A percentile compares a stretch with the other conserved stretches of the same genome.
Evolutionary conservation across 2,329 filamentous ascomycete species (phyloP).

Genomic region (Monilinia fructicola): DNA sequence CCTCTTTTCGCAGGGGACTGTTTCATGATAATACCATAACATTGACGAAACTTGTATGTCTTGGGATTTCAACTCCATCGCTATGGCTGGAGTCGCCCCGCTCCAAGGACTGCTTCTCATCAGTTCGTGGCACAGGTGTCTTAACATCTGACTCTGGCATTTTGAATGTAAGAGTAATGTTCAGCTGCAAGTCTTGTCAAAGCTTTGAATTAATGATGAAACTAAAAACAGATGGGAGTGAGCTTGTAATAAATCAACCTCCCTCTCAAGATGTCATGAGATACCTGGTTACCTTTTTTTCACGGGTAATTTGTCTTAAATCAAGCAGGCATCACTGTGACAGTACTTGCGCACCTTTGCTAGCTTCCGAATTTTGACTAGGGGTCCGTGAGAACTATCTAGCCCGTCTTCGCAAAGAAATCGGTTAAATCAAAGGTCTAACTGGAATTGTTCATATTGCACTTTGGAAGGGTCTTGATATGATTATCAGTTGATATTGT

Average conservation of each 20-base stretch:
- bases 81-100: not conserved
- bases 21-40: slow-evolving; percentile 1
- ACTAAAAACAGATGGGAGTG: not conserved
- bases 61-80: slow-evolving; percentile 13
- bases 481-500: not conserved
- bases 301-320: not conserved
- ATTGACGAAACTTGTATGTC: slow-evolving; percentile 19
- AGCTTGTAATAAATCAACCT: slow-evolving; percentile 5
- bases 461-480: not conserved
- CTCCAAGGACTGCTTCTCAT: slow-evolving; percentile 3
- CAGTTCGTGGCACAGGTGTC: not conserved
- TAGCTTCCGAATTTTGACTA: not conserved
- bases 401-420: not conserved
- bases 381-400: not conserved
- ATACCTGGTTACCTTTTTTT: not conserved
- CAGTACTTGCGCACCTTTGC: not conserved
- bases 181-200: not conserved
- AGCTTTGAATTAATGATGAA: not conserved
- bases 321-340: not conserved
- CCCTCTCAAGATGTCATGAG: not conserved
- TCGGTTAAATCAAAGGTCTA: not conserved
- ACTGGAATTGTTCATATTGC: not conserved
- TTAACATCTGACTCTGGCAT: slow-evolving; percentile 4
- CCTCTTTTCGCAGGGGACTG: not conserved
- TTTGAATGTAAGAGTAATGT: not conserved